Evolutionary conservation across 2,329 filamentous ascomycete species (phyloP).

Genomic region (Phialophora chinensis): DNA sequence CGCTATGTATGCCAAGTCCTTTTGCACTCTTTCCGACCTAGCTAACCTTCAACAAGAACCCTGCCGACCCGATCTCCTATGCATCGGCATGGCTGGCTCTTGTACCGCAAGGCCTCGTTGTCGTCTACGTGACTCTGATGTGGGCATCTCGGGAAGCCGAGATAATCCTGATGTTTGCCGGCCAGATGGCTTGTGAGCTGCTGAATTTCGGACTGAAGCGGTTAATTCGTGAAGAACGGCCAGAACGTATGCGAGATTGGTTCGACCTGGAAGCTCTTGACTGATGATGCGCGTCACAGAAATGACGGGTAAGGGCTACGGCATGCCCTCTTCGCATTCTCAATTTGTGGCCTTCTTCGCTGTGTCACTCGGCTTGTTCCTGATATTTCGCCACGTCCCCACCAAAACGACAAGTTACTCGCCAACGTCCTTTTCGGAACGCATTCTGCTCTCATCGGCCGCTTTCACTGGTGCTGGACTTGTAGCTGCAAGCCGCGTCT

Average conservation of each 20-base stretch:
- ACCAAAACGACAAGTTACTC: slow-evolving; percentile 49
- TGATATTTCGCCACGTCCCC: slow-evolving; percentile 73
- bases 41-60: slow-evolving; percentile 66
- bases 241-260: slow-evolving; percentile 64
- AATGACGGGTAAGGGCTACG: slow-evolving; percentile 89
- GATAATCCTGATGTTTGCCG: slow-evolving; percentile 85
- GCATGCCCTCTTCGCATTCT: slow-evolving; percentile 94
- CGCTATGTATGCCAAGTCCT: slow-evolving; percentile 73
- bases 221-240: slow-evolving; percentile 88
- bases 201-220: slow-evolving; percentile 90
- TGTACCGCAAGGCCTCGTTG: slow-evolving; percentile 85
- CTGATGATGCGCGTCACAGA: slow-evolving; percentile 48
- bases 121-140: slow-evolving; percentile 87
- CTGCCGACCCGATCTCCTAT: slow-evolving; percentile 81
- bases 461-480: slow-evolving; percentile 67
- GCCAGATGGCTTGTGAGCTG: slow-evolving; percentile 89
- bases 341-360: slow-evolving; percentile 95
- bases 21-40: not conserved
- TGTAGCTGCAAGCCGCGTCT: slow-evolving; percentile 83
- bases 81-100: slow-evolving; percentile 93
- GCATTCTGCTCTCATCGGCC: slow-evolving; percentile 62
- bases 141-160: slow-evolving; percentile 92
- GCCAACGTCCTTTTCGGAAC: slow-evolving; percentile 56
- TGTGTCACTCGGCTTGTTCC: slow-evolving; percentile 80
- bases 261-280: not conserved